These are phyloP conservation scores for Barnettozyma californica DNA, from an alignment of 805 yeast species.

Conservation along the genomic window DNA sequence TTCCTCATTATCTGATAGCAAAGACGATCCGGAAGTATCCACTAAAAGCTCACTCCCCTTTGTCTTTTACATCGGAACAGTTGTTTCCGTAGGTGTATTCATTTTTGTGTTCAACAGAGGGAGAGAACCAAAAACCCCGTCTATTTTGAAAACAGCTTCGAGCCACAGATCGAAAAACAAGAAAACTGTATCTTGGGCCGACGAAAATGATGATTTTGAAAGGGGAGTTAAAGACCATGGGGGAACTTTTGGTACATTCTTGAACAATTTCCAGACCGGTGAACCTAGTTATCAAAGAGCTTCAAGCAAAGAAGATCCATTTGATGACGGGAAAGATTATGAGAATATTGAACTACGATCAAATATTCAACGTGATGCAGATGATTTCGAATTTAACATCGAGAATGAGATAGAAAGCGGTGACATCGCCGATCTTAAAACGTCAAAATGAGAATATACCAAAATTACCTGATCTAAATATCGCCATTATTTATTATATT, in stretches of 20 bases:
- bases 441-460: background rate
- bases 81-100: conserved; percentile 17
- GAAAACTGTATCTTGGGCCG: conserved; percentile 36
- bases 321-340: conserved; percentile 8
- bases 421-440: background rate
- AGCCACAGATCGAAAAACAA: conserved; percentile 11
- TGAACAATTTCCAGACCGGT: conserved; percentile 15
- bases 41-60: conserved; percentile 22
- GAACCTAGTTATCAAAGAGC: conserved; percentile 15
- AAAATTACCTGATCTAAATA: no score
- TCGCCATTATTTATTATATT: no score
- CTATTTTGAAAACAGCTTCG: conserved; percentile 19
- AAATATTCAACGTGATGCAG: background rate
- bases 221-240: conserved; percentile 8
- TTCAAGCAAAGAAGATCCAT: conserved; percentile 1
- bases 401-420: conserved; percentile 15
- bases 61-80: conserved; percentile 17
- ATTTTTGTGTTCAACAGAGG: conserved; percentile 16
- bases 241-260: conserved; percentile 16
- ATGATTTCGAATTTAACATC: conserved; percentile 17
- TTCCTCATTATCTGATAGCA: conserved; percentile 8
- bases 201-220: conserved; percentile 23
- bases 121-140: conserved; percentile 13
- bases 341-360: conserved; percentile 22
- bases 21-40: conserved; percentile 6